Base-by-base conservation (phyloP, 306 rosid genomes). In the Quercus gilva region DNA sequence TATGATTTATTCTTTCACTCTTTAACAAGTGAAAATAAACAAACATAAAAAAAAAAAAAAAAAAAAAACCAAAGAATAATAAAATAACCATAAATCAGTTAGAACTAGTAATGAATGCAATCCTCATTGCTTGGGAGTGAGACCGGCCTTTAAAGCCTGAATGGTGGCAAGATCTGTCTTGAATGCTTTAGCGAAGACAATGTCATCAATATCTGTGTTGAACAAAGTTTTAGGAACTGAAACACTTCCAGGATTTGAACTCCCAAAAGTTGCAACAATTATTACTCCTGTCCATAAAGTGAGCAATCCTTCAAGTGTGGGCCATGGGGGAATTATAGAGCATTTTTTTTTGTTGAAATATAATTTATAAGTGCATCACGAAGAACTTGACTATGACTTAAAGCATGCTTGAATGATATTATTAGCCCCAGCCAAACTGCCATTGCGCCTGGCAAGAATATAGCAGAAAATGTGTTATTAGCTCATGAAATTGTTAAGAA, bases 161-260 rank as follows among this genome's bases (percentile, higher is more conserved):
- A 88, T 79, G 71, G 86, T 85, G 61, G 71, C 56, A 69, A 79
- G 85, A 79, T 83, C 68, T 31, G 87, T 89, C 72, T 85, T 87
- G 76, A 89, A 89, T 5, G 88, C 71, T 78, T 83, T 75, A 65
- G 89, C 89, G 79, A 89, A 79, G 45, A 87, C 75, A 19, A 55
- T 78, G 57, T 82, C 78, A 65, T 88, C 86, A 68, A 87, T 84
- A 29, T 84, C 26, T 0, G 89, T 77, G 20, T 78, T 17, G 31
- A 89, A 87, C 60, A 87, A 31, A 0, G 88, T 51, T 25, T 1
- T 61, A 0, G 94, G 92, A 17, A 88, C 9, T 0, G 89, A 81
- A 0, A 83, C 83, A 0, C 82, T 57, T 1, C 86, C 90, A 5
- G 94, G 57, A 61, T 74, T 90, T 20, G 90, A 88, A 69, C 87